phyloP scores from a whole-genome alignment of 139 green algal species.

The Yamagishiella unicocca region DNA sequence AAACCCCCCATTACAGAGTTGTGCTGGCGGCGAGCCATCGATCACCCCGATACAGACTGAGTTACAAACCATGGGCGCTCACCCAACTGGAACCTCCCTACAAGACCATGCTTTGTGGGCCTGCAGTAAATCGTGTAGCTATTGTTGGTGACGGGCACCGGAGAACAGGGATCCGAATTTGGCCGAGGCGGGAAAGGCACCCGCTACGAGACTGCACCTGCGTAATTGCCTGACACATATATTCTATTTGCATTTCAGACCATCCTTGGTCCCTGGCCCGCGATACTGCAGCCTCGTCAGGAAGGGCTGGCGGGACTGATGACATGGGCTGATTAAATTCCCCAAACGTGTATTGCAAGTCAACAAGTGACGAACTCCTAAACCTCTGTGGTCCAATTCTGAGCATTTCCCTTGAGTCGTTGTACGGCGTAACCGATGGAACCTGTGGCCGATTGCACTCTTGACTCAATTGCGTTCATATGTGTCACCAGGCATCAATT shows the following conservation, averaged over 20 bases:
- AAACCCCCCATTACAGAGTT: too few species aligned
- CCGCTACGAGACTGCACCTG: conserved; percentile 51
- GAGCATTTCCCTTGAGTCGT: not conserved
- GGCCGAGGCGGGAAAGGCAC: too few species aligned
- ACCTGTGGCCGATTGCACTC: conserved; percentile 9
- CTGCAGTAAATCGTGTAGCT: conserved; percentile 52
- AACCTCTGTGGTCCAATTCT: not conserved
- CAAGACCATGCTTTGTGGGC: conserved; percentile 64
- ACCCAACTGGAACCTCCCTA: conserved; percentile 86
- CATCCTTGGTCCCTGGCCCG: conserved; percentile 17
- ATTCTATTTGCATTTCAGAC: conserved; percentile 49
- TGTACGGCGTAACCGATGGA: conserved; percentile 29
- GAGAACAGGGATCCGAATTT: too few species aligned
- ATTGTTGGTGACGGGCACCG: not conserved
- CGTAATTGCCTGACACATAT: conserved; percentile 64
- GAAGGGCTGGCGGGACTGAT: not conserved
- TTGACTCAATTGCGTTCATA: too few species aligned
- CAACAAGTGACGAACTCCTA: too few species aligned
- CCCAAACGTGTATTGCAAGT: too few species aligned
- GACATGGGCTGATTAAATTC: not conserved
- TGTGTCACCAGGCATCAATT: too few species aligned
- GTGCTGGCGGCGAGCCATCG: not conserved
- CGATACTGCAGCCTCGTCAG: not conserved
- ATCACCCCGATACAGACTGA: too few species aligned
- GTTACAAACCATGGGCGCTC: conserved; percentile 35